Conservation (phyloP, 805 yeast genomes). For the Spathaspora hagerdaliae region DNA sequence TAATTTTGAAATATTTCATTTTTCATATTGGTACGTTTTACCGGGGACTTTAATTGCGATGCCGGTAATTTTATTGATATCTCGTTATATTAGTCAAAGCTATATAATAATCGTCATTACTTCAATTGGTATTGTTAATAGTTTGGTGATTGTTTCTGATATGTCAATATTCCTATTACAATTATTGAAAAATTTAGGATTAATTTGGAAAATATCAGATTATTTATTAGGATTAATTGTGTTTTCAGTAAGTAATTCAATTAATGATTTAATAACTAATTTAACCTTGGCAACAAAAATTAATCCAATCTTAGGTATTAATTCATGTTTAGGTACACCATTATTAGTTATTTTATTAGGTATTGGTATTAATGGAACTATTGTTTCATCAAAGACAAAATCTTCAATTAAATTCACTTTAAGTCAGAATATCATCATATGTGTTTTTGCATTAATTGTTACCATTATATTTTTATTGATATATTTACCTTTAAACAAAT, state of each 20-base stretch:
- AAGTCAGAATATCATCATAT: constrained; percentile 17
- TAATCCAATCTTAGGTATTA: constrained; percentile 38
- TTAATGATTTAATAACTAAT: constrained; percentile 52
- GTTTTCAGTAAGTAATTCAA: constrained; percentile 47
- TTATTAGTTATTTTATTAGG: constrained; percentile 46
- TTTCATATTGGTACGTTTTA: background rate
- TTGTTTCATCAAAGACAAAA: constrained; percentile 16
- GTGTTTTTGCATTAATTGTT: constrained; percentile 22
- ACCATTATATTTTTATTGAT: constrained; percentile 18
- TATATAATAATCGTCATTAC: constrained; percentile 1
- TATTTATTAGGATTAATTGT: constrained; percentile 46
- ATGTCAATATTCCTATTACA: constrained; percentile 22
- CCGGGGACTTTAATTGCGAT: constrained; percentile 1
- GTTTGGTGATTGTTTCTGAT: constrained; percentile 22
- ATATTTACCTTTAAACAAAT: constrained; percentile 27
- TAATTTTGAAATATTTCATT: constrained; percentile 13
- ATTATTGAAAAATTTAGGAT: constrained; percentile 41
- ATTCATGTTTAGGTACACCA: constrained; percentile 55
- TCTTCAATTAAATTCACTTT: constrained; percentile 16
- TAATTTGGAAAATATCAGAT: constrained; percentile 41
- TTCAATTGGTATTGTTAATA: constrained; percentile 19
- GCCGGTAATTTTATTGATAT: constrained; percentile 4
- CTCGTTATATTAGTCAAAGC: background rate
- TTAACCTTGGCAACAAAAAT: constrained; percentile 40
- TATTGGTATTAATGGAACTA: constrained; percentile 43